Evolutionary conservation across 495 filamentous ascomycete genomes (phyloP), one percentile per base, ranked within the genome.

Genomic region (Annulohypoxylon bovei): DNA sequence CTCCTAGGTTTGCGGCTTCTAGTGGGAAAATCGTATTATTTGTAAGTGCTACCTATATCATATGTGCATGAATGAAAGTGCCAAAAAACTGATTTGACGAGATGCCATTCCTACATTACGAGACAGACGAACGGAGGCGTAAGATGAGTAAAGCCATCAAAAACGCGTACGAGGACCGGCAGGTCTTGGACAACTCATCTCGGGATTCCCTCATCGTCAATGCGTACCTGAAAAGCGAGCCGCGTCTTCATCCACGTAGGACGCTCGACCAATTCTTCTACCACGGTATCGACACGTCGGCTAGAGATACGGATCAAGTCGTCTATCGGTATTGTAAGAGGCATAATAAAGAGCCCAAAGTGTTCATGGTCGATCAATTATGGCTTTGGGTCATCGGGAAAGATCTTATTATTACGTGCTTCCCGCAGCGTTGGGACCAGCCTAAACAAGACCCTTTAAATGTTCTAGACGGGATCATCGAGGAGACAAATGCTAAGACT

Each of bases 331-430:
- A 91, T 71, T 86, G 83, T 65, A 77, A 80, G 63, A 76, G 76
- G 16, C 71, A 80, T 11, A 70, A 71, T 1, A 71, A 80, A n/a
- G 87, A 90, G 52, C 84, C 84, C 1, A 92, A 91, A 68, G 86
- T 92, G 8, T 89, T 91, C 72, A 92, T 92, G 89, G 90, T 92
- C 4, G 90, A 92, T 71, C 89, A 92, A 72, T 79, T 92, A 6
- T 92, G 89, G 89, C 85, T 92, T 77, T 92, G 88, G 88, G 81
- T 91, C 20, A 72, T 91, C 6, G 88, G 88, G 1, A 84, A 86
- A 63, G 76, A 89, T 59, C 77, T 91, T 27, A 87, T 92, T 52
- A 82, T 92, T 28, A 91, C 90, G 1, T 83, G 85, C 40, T 92
- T 92, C 64, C 88, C 89, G 0, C 88, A 91, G 64, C 85, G 89